Conservation (phyloP, 2,329 filamentous ascomycete species). For the Zymoseptoria pseudotritici region DNA sequence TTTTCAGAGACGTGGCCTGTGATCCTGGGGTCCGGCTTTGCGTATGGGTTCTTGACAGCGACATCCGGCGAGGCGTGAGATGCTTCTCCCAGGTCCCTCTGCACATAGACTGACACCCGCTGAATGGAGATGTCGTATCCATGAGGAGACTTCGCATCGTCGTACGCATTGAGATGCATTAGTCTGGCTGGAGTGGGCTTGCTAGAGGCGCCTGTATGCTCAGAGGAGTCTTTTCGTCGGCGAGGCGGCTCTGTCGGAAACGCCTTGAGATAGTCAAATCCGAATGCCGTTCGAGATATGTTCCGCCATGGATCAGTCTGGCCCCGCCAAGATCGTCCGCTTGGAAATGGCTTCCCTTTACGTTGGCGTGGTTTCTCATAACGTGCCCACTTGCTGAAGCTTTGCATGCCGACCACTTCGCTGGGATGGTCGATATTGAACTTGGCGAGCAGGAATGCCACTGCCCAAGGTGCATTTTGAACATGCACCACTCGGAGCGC, state of each 20-base stretch:
- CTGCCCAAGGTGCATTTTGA: conserved; percentile 48
- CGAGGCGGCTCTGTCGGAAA: conserved; percentile 28
- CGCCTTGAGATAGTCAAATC: conserved; percentile 45
- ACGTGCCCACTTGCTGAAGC: conserved; percentile 43
- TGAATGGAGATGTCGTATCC: conserved; percentile 46
- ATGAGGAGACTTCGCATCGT: conserved; percentile 37
- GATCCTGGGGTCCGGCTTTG: conserved; percentile 1
- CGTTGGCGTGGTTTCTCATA: conserved; percentile 42
- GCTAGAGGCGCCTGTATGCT: conserved; percentile 2
- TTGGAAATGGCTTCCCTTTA: conserved; percentile 46
- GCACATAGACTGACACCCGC: conserved; percentile 44
- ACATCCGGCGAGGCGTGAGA: conserved; percentile 25
- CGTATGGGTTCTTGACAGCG: conserved; percentile 41
- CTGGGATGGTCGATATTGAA: conserved; percentile 45
- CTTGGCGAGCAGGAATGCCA: conserved; percentile 42
- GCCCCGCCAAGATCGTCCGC: conserved; percentile 44
- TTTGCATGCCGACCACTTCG: conserved; percentile 40
- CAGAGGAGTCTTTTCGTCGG: conserved; percentile 5
- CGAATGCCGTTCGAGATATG: conserved; percentile 44
- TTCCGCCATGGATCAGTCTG: conserved; percentile 47
- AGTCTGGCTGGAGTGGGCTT: conserved; percentile 33
- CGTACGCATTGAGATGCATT: conserved; percentile 46
- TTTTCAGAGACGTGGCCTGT: background rate
- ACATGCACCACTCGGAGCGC: conserved; percentile 39
- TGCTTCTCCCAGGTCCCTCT: conserved; percentile 38